phyloP scores from a whole-genome alignment of 805 yeast species.

The Nakazawaea ishiwadae region DNA sequence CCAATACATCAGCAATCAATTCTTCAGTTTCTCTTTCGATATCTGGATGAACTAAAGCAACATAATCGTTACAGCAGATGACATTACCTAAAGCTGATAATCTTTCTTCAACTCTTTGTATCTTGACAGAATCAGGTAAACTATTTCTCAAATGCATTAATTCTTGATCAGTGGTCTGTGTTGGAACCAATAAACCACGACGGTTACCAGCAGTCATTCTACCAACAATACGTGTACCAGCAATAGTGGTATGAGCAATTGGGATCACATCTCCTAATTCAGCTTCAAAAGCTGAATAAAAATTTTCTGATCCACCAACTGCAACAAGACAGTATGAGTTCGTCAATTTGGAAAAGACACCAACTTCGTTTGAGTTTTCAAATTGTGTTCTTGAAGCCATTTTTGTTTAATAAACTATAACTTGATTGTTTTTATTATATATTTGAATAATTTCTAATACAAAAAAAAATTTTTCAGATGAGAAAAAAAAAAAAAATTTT shows the following conservation, averaged over 20 bases:
- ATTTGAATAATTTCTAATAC: too few species aligned
- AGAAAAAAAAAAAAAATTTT: too few species aligned
- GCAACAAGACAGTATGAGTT: conserved; percentile 96
- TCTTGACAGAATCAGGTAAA: conserved; percentile 90
- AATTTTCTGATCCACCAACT: conserved; percentile 86
- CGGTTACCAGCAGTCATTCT: conserved; percentile 98
- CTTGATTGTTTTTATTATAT: neutral
- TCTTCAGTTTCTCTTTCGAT: conserved; percentile 99
- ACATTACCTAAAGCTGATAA: conserved; percentile 96
- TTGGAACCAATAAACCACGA: conserved; percentile 94
- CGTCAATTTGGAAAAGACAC: conserved; percentile 92
- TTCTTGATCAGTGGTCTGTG: conserved; percentile 98
- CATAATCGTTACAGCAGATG: conserved; percentile 97
- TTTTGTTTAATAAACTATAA: neutral
- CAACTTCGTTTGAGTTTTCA: conserved; percentile 86
- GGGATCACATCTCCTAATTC: conserved; percentile 96
- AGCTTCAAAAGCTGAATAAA: conserved; percentile 93
- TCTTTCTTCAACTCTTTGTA: conserved; percentile 97
- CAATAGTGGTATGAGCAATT: conserved; percentile 94
- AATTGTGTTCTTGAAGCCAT: conserved; percentile 28
- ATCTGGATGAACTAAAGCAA: conserved; percentile 98
- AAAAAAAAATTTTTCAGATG: too few species aligned
- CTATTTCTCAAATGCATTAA: conserved; percentile 95
- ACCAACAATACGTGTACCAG: conserved; percentile 97
- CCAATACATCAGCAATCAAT: conserved; percentile 93